Base-by-base conservation (phyloP, 371 early-diverging fungal species). In the Mucor saturninus region DNA sequence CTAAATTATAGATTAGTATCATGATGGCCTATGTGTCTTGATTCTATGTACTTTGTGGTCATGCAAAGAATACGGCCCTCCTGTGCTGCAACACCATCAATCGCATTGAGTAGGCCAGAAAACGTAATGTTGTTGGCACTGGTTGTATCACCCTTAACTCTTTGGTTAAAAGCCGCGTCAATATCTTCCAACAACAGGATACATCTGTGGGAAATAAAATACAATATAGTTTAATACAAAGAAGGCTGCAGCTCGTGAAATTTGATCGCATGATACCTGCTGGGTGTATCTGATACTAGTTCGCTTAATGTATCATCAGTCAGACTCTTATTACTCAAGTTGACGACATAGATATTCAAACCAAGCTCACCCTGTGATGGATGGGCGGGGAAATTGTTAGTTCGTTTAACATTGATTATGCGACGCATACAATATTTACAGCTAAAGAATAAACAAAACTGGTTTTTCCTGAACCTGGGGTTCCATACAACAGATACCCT, bases 131-230 rank as follows among this genome's bases (percentile, higher is more conserved):
- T 69, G 65, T 81, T 67, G 30, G 70, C 32, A 43, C 57, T 50
- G 2, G 64, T 64, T 13, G 59, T 57, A 54, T 75, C 71, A 32
- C 74, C 73, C 65, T 79, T 68, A 32, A 74, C 54, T 58, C 77
- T 76, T 67, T 79, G 85, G 26, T 85, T 72, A 66, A 98, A 98
- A 2, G 99, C 98, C 0, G 99, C 97, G 66, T 99, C 99, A n/a
- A 99, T 89, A 68, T 99, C 99, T 72, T 99, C 99, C 39, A 99
- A 87, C 62, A 99, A 75, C 28, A 98, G 75, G 37, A 99, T 83
- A 58, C 95, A 93, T 57, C 98, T 42, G 11, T 14, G 13, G 1
- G 13, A 13, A 10, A 10, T 10, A 42, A 10, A 11, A 42, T 42
- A 4, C 13, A 42, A 1, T 42, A 10, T 9, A 42, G 11, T 21